Conservation (phyloP, 177 flowering plant genomes). For the Telopea speciosissima region DNA sequence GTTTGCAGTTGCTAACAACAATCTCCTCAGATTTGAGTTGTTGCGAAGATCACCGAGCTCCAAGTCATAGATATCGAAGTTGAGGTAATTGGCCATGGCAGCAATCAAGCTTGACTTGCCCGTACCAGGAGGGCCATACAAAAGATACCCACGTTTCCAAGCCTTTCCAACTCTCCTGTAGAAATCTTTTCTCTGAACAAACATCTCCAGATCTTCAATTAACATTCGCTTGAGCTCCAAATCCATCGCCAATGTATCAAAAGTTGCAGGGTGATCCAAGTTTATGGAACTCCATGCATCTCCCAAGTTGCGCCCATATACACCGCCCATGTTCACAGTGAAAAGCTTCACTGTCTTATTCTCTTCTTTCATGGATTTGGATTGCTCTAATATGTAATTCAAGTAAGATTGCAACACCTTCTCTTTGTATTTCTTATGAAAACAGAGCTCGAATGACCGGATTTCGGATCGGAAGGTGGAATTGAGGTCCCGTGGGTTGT, state of each 20-base stretch:
- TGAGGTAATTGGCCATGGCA: too few species aligned
- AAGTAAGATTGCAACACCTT: too few species aligned
- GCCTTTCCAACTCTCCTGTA: constrained; percentile 37
- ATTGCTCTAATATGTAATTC: too few species aligned
- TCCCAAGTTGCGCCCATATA: neutral
- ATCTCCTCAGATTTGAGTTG: constrained; percentile 38
- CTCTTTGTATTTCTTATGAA: too few species aligned
- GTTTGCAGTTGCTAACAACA: constrained; percentile 33
- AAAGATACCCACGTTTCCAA: constrained; percentile 9
- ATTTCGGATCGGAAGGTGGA: too few species aligned
- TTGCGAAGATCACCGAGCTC: constrained; percentile 34
- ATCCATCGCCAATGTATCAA: constrained; percentile 33
- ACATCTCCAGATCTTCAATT: constrained; percentile 29
- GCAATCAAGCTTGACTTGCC: too few species aligned
- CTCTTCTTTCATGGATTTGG: too few species aligned
- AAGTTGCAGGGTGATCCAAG: constrained; percentile 37
- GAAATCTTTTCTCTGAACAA: constrained; percentile 25
- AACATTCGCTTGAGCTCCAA: constrained; percentile 19
- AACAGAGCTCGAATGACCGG: too few species aligned
- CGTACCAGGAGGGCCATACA: constrained; percentile 37
- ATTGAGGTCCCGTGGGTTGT: too few species aligned
- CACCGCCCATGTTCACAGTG: neutral
- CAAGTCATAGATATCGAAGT: too few species aligned
- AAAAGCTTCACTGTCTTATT: too few species aligned
- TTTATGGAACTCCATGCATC: constrained; percentile 8